Conservation (phyloP, 495 filamentous ascomycete species). For the Hyaloscypha bicolor region DNA sequence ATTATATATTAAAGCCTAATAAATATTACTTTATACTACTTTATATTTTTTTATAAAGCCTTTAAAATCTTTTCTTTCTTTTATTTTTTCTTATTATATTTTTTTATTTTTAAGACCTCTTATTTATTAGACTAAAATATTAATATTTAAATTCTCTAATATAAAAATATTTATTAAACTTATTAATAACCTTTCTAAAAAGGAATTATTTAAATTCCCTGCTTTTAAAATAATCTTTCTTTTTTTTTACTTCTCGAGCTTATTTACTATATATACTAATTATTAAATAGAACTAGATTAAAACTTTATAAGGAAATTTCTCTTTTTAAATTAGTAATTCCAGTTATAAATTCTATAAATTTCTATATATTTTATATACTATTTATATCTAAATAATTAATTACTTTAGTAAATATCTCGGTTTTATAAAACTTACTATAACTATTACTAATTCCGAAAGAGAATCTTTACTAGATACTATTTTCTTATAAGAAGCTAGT, state of each 20-base stretch:
- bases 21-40: not conserved
- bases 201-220: constrained; percentile 66
- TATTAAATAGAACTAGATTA: constrained; percentile 60
- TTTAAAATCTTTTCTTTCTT: too few species aligned
- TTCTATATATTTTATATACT: constrained; percentile 68
- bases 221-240: constrained; percentile 58
- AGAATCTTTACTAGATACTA: constrained; percentile 70
- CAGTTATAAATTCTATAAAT: constrained; percentile 66
- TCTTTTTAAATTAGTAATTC: constrained; percentile 43
- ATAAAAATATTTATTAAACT: constrained; percentile 56
- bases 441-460: constrained; percentile 62
- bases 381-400: constrained; percentile 76
- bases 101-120: too few species aligned
- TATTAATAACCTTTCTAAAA: constrained; percentile 57
- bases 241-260: not conserved
- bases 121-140: not conserved
- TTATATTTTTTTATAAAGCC: constrained; percentile 4
- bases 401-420: constrained; percentile 66
- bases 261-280: not conserved
- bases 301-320: constrained; percentile 47
- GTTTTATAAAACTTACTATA: constrained; percentile 76
- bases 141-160: constrained; percentile 51
- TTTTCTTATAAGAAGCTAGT: constrained; percentile 78
- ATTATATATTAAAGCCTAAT: too few species aligned
- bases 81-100: too few species aligned